Evolutionary conservation across 2,329 filamentous ascomycete species (phyloP).

Genomic region (Phyllosticta citriasiana): DNA sequence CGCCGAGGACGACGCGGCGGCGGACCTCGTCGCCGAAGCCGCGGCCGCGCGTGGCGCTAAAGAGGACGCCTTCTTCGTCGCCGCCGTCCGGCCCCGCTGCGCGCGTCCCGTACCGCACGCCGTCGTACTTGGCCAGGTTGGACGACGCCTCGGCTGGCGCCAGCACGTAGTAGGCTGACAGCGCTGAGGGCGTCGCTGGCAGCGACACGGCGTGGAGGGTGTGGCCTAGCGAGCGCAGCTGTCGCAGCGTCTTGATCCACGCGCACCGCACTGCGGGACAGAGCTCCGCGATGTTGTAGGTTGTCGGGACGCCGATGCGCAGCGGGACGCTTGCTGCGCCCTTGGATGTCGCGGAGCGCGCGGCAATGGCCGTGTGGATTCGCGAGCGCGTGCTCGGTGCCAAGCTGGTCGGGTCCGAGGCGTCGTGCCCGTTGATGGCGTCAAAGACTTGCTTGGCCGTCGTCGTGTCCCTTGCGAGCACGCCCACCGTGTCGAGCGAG

Average conservation of each 20-base stretch:
- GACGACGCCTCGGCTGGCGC: constrained; percentile 92
- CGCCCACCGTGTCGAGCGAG: constrained; percentile 80
- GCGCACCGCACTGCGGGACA: constrained; percentile 55
- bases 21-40: constrained; percentile 80
- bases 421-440: constrained; percentile 51
- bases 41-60: constrained; percentile 61
- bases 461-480: constrained; percentile 51
- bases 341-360: neutral
- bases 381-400: constrained; percentile 44
- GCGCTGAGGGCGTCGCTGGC: constrained; percentile 71
- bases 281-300: constrained; percentile 85
- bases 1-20: constrained; percentile 76
- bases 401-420: constrained; percentile 66
- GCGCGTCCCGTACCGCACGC: constrained; percentile 75
- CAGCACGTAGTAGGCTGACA: constrained; percentile 91
- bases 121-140: constrained; percentile 94
- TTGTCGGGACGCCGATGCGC: constrained; percentile 51
- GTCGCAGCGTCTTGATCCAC: constrained; percentile 55
- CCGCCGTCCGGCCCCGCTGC: constrained; percentile 44
- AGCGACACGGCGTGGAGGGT: constrained; percentile 67
- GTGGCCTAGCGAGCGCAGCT: constrained; percentile 56
- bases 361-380: constrained; percentile 7
- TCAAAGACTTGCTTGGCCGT: constrained; percentile 38
- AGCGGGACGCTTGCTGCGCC: constrained; percentile 17
- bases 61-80: constrained; percentile 45